Percentiles rank a stretch among this genome's conserved stretches.
Evolutionary conservation across 805 yeast species (phyloP).

Genomic region (Kodamaea restingae): DNA sequence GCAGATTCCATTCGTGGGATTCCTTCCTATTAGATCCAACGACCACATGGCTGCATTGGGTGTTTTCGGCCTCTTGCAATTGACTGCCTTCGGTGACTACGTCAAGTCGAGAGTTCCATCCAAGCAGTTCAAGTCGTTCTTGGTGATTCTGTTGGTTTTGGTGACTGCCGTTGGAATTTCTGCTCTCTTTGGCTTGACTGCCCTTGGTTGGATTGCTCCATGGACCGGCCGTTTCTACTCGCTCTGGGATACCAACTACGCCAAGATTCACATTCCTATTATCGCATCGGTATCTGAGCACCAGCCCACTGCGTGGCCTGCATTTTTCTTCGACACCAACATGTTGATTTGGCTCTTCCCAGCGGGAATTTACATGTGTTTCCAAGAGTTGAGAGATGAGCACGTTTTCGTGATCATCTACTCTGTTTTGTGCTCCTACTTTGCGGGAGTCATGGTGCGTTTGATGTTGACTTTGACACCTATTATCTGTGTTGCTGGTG

Average conservation of each 20-base stretch:
- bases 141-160: conserved; percentile 54
- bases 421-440: conserved; percentile 89
- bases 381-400: conserved; percentile 86
- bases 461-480: conserved; percentile 96
- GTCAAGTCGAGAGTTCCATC: conserved; percentile 70
- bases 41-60: conserved; percentile 99
- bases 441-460: conserved; percentile 99
- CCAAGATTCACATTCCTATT: conserved; percentile 96
- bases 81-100: conserved; percentile 82
- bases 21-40: conserved; percentile 91
- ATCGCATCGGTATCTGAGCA: conserved; percentile 99
- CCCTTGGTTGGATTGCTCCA: conserved; percentile 92
- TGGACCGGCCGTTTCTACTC: conserved; percentile 99
- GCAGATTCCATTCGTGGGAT: conserved; percentile 99
- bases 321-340: conserved; percentile 91
- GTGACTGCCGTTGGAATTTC: conserved; percentile 61
- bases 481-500: conserved; percentile 88
- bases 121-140: conserved; percentile 66
- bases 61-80: conserved; percentile 90
- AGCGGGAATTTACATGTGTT: conserved; percentile 87
- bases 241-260: conserved; percentile 96
- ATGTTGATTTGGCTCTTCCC: conserved; percentile 98
- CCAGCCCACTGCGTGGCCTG: conserved; percentile 99
- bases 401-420: conserved; percentile 91
- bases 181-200: conserved; percentile 76